phyloP scores from a whole-genome alignment of 148 eudicot genomes.

The Camellia lanceoleosa region DNA sequence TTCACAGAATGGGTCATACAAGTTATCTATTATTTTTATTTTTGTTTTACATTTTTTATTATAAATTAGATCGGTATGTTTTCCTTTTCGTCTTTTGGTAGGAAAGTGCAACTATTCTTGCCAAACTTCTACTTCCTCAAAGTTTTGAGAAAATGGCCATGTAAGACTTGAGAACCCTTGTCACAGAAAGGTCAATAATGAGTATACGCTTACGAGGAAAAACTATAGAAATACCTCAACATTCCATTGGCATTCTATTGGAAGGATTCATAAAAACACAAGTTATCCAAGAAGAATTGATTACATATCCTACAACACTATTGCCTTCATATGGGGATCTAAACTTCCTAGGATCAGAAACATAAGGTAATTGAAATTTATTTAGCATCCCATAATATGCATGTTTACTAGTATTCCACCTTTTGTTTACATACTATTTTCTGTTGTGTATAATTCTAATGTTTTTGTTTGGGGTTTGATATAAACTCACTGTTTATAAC shows the following conservation, averaged over 20 bases:
- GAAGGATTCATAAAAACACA: slow-evolving; percentile 74
- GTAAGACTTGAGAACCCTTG: slow-evolving; percentile 76
- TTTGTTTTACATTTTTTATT: background rate
- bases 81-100: slow-evolving; percentile 24
- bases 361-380: slow-evolving; percentile 41
- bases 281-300: slow-evolving; percentile 49
- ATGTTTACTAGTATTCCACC: background rate
- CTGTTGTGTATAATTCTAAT: background rate
- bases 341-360: slow-evolving; percentile 47
- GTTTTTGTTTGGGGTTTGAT: too few relatives aligned
- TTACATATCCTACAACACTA: slow-evolving; percentile 60
- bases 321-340: slow-evolving; percentile 41
- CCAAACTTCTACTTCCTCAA: slow-evolving; percentile 78
- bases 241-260: slow-evolving; percentile 63
- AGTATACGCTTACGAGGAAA: slow-evolving; percentile 64
- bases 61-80: too few relatives aligned
- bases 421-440: background rate
- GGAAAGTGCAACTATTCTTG: slow-evolving; percentile 79
- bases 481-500: too few relatives aligned
- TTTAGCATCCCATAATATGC: background rate
- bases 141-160: slow-evolving; percentile 71
- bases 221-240: slow-evolving; percentile 65
- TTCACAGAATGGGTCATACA: background rate
- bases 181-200: slow-evolving; percentile 74
- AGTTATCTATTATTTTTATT: background rate